Base-by-base conservation (phyloP, 2,329 filamentous ascomycete species). In the Alternaria consortialis region DNA sequence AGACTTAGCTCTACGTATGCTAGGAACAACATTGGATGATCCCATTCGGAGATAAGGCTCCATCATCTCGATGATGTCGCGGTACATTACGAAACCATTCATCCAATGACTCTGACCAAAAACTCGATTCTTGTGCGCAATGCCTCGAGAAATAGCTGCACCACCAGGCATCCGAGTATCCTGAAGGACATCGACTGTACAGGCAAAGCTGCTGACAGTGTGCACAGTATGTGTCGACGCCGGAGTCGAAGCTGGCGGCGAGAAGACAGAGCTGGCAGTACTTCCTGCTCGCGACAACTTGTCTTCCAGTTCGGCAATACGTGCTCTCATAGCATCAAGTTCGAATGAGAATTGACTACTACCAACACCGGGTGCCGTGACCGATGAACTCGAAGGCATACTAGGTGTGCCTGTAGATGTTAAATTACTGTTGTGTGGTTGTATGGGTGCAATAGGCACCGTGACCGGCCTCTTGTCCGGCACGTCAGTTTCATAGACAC, bases 71-170 rank as follows among this genome's bases (percentile, higher is more conserved):
- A 85, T 73, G 5, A 87, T 70, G 48, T 83, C 82, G 15, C 71
- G 71, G 46, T 83, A 74, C 44, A 85, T 63, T 0, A 77, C 66
- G 11, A 84, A 71, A 2, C 79, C 79, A 60, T 84, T 85, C n/a
- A 86, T 80, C 82, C 85, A 88, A 66, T 87, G 85, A 31, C 84
- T 87, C 67, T 83, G 83, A 1, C 86, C 87, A 66, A 87, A 86
- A 1, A 88, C 69, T 0, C 86, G 80, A 0, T 82, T 84, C 67
- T 89, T 89, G 62, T 87, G 84, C 20, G 81, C 79, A 8, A 86
- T 74, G n/a, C 80, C 80, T 7, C 81, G 81, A 2, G 74, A 76
- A 0, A 82, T 77, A 0, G 70, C 67, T 12, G 64, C 44, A 25
- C 79, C 70, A 8, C 77, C 75, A 3, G 73, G 67, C 0, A 73